These are phyloP conservation scores for Phoenix dactylifera DNA, from an alignment of 176 grass and related monocot species.

Conservation along the genomic window DNA sequence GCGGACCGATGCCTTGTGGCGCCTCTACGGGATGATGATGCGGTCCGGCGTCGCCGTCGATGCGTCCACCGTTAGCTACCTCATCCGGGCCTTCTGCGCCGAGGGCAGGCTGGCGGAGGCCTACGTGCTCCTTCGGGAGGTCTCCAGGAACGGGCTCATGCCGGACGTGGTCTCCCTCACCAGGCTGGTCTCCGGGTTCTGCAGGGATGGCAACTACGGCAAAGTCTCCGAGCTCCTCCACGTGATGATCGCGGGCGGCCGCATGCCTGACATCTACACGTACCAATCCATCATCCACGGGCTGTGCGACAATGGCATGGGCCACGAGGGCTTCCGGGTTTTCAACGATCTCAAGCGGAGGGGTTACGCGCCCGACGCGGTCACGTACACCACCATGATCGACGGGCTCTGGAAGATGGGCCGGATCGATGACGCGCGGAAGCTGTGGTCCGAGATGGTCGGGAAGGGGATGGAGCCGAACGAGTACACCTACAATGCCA, in stretches of 20 bases:
- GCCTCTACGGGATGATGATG: conserved; percentile 37
- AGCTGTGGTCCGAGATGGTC: conserved; percentile 63
- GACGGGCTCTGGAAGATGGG: conserved; percentile 42
- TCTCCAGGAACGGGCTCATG: conserved; percentile 29
- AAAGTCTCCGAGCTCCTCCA: conserved; percentile 78
- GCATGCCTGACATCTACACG: conserved; percentile 26
- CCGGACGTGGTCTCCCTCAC: conserved; percentile 22
- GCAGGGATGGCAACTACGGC: conserved; percentile 36
- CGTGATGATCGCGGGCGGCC: conserved; percentile 51
- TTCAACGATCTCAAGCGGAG: conserved; percentile 67
- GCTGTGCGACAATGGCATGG: conserved; percentile 30
- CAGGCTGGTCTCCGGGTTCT: conserved; percentile 41
- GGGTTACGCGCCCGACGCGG: conserved; percentile 41
- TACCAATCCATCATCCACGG: conserved; percentile 55
- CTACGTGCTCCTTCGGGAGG: conserved; percentile 47
- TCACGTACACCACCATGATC: conserved; percentile 43
- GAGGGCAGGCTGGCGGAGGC: conserved; percentile 45
- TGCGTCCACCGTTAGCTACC: conserved; percentile 26
- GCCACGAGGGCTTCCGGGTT: conserved; percentile 45
- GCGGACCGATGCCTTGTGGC: conserved; percentile 53
- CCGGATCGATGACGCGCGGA: conserved; percentile 23
- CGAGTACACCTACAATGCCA: conserved; percentile 44
- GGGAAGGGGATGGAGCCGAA: conserved; percentile 43
- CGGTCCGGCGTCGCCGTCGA: conserved; percentile 25
- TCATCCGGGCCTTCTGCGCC: conserved; percentile 43